phyloP scores from a whole-genome alignment of 176 grass and related monocot species.

The Carex cristatella region DNA sequence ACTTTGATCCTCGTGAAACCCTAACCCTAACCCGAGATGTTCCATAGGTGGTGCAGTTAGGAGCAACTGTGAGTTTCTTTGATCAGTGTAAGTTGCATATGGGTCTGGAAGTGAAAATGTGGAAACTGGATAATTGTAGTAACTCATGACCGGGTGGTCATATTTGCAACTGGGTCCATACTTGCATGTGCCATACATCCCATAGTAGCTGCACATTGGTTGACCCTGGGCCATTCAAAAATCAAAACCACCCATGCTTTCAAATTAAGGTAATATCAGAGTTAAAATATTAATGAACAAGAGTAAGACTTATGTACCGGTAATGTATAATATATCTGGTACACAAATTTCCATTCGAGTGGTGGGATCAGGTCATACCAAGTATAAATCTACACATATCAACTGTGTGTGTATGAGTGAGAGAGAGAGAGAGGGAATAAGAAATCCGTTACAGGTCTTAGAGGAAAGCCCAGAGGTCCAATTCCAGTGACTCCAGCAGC shows the following conservation, averaged over 20 bases:
- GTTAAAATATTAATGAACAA: neutral
- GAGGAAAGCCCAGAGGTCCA: slow-evolving; percentile 33
- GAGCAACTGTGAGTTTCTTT: slow-evolving; percentile 19
- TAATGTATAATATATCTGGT: neutral
- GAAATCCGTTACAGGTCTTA: slow-evolving; percentile 34
- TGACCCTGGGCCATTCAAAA: slow-evolving; percentile 30
- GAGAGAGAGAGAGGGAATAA: neutral
- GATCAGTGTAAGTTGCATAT: slow-evolving; percentile 6
- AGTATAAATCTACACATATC: too few species aligned
- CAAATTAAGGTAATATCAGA: neutral
- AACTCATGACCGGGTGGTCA: slow-evolving; percentile 33
- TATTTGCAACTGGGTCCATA: slow-evolving; percentile 41
- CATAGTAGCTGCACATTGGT: slow-evolving; percentile 24
- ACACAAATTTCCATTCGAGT: neutral
- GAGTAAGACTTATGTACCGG: neutral
- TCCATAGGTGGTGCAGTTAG: neutral
- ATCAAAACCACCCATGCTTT: neutral
- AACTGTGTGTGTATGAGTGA: neutral
- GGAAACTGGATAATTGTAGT: slow-evolving; percentile 31
- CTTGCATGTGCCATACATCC: slow-evolving; percentile 35
- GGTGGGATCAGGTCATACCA: neutral
- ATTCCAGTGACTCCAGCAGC: slow-evolving; percentile 5
- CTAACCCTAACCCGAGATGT: slow-evolving; percentile 9
- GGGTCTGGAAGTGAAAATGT: slow-evolving; percentile 20
- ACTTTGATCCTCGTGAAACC: slow-evolving; percentile 12